Percentiles rank a stretch among this genome's conserved stretches.
Evolutionary conservation across 2,329 filamentous ascomycete genomes (phyloP).

Genomic region (Daldinia sp.): DNA sequence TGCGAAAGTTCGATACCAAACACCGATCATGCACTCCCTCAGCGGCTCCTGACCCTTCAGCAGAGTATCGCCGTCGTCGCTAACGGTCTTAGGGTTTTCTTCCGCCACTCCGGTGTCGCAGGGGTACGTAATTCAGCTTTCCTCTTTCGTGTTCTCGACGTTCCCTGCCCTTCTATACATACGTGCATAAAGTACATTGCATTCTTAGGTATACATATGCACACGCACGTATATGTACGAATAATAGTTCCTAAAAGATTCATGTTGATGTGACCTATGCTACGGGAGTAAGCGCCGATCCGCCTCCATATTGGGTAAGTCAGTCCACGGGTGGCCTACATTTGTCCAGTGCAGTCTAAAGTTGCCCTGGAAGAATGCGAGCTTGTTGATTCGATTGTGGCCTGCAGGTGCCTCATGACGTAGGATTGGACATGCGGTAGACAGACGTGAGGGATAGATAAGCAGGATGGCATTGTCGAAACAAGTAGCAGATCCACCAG

Average conservation of each 20-base stretch:
- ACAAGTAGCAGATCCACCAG: neutral
- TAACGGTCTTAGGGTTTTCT: neutral
- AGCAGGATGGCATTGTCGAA: neutral
- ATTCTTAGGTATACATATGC: neutral
- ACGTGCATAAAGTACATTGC: neutral
- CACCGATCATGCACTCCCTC: neutral
- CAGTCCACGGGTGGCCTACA: neutral
- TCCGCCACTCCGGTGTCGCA: slow-evolving; percentile 5
- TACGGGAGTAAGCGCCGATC: neutral
- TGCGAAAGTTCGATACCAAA: neutral
- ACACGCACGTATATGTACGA: neutral
- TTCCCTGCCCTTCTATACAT: neutral
- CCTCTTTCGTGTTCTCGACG: neutral
- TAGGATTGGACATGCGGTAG: neutral
- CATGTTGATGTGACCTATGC: neutral
- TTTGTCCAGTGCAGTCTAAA: neutral
- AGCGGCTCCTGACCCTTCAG: neutral
- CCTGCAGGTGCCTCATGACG: slow-evolving; percentile 2
- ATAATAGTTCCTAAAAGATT: neutral
- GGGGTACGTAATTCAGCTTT: slow-evolving; percentile 2
- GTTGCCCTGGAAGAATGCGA: neutral
- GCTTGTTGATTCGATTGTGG: neutral
- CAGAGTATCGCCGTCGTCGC: slow-evolving; percentile 1
- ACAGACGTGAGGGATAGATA: neutral
- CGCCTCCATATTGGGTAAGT: neutral